Conservation (phyloP, 2,329 filamentous ascomycete genomes). For the Celoporthe dispersa region DNA sequence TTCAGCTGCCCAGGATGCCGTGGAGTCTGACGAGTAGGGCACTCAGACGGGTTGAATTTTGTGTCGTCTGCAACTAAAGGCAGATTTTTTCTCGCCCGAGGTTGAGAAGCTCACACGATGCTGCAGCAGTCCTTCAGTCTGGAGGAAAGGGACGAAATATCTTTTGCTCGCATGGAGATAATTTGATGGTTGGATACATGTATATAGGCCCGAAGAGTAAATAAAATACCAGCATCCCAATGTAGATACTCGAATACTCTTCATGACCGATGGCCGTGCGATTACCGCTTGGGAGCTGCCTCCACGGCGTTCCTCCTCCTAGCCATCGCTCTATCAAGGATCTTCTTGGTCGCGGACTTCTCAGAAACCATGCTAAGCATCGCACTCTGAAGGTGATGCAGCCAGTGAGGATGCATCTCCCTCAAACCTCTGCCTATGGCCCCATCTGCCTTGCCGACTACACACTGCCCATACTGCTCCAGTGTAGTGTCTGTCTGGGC, state of each 20-base stretch:
- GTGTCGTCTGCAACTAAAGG: background rate
- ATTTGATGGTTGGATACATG: background rate
- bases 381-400: constrained; percentile 32
- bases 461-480: constrained; percentile 28
- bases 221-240: background rate
- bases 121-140: background rate
- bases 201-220: background rate
- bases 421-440: constrained; percentile 33
- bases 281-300: background rate
- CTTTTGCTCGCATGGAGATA: background rate
- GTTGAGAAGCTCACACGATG: background rate
- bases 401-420: constrained; percentile 36
- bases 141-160: background rate
- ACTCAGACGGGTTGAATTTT: background rate
- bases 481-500: constrained; percentile 33
- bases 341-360: constrained; percentile 6
- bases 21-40: constrained; percentile 9
- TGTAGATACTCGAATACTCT: background rate
- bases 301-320: background rate
- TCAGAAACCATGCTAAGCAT: constrained; percentile 22
- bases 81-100: background rate
- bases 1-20: constrained; percentile 13
- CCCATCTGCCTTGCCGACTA: constrained; percentile 34
- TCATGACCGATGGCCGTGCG: background rate
- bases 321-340: background rate